Evolutionary conservation across 1,139 yeast genomes (phyloP), one percentile per base, ranked within the genome.

Genomic region (Yarrowia galli): DNA sequence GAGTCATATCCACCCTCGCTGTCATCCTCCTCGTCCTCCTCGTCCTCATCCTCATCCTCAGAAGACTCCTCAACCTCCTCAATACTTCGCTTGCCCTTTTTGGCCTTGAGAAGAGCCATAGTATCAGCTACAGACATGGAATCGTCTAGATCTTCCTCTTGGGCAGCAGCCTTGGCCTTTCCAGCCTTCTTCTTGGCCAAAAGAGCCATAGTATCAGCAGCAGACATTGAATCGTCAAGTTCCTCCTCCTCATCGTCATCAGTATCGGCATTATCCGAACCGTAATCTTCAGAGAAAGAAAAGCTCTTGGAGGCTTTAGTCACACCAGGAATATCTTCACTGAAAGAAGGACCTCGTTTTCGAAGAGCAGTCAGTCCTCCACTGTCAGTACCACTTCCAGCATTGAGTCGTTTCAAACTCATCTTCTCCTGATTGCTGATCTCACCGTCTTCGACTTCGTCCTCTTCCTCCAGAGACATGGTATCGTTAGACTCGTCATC

Each of bases 1-100:
- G 15, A 10, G 48, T 85, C 83, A 68, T 81, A 80, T 65, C 76
- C 80, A 5, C 71, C 77, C 8, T 76, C 70, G 74, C 71, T 72
- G 16, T 43, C 46, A 12, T 35, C 36, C 15, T 23, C 46, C 9
- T 15, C 15, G 3, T 22, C 42, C 2, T 22, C 25, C 43, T 67
- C 36, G 67, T 67, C 40, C 61, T 65, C 42, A 65, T 48, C 53
- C 15, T 48, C 53, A 15, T 36, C 42, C 18, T 35, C 40, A 1
- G 12, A 35, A 23, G 51, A 43, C 12, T 12, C 18, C 25, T 49
- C 58, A 15, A 53, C 60, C 45, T 53, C 45, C 35, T 53, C 60
- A 16, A 53, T 16, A 16, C 45, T 10, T 23, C 60, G 20, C 45
- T 53, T 53, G 13, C 15, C 67, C 58, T 74, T 78, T 45, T 69